These are phyloP conservation scores for Cantharellus cinnabarinus DNA, from an alignment of 768 basidiomycete genomes.

Conservation along the genomic window DNA sequence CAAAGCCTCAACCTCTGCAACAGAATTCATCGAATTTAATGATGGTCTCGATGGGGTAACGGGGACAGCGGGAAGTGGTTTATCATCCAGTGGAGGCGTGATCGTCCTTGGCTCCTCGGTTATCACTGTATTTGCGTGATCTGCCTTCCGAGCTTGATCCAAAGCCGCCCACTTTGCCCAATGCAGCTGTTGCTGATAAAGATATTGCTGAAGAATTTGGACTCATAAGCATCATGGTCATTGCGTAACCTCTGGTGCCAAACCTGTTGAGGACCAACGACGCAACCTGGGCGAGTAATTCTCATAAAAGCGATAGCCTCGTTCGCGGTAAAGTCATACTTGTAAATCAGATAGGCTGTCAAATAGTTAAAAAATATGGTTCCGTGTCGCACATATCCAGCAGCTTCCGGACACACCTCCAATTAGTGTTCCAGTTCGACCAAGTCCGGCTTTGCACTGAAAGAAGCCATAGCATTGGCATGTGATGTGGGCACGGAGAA, in stretches of 20 bases:
- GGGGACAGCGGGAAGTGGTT: not conserved
- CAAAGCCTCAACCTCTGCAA: constrained; percentile 45
- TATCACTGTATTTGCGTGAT: not conserved
- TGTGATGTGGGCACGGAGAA: constrained; percentile 2
- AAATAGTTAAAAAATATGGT: not conserved
- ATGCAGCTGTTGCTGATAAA: constrained; percentile 85
- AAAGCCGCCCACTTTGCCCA: constrained; percentile 87
- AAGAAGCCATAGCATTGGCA: constrained; percentile 7
- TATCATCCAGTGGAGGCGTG: constrained; percentile 6
- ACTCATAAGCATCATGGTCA: not conserved
- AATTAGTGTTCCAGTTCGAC: constrained; percentile 88
- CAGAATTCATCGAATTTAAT: not conserved
- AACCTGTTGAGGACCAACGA: constrained; percentile 70
- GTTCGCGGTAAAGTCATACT: constrained; percentile 88
- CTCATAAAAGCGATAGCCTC: constrained; percentile 98
- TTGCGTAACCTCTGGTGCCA: not conserved
- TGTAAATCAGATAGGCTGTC: constrained; percentile 87
- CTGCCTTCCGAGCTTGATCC: constrained; percentile 43
- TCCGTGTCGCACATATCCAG: not conserved
- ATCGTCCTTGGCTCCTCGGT: constrained; percentile 3
- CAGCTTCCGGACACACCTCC: constrained; percentile 24
- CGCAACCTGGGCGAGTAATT: constrained; percentile 83
- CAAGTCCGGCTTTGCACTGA: constrained; percentile 91
- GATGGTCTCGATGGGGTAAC: not conserved
- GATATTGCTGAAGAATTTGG: constrained; percentile 38